Base-by-base conservation (phyloP, 345 rosid species). In the Physaria fendleri region DNA sequence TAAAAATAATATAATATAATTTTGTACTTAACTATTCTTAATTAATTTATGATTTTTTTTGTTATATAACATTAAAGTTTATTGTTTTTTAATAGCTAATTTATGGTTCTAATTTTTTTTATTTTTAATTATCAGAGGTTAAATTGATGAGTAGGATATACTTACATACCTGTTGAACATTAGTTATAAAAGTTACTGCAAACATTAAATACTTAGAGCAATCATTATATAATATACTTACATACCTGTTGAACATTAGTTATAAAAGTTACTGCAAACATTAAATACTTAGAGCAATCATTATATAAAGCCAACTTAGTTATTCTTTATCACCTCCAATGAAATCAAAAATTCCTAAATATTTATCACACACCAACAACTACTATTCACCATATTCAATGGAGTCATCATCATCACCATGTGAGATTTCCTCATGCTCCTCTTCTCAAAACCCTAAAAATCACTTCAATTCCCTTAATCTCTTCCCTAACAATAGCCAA, bases 401-500 rank as follows among this genome's bases (percentile, higher is more conserved):
- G 68, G 74, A 56, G 48, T 41, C 65, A 18, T n/a, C n/a, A n/a
- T n/a, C n/a, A n/a, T 7, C 65, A 59, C 60, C 23, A 49, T 30
- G 55, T 13, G 63, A 40, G 5, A 62, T 69, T 33, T 55, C 64
- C 6, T 70, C 69, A 56, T 55, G 74, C 53, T 70, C 67, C 48
- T 78, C 82, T 56, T 66, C 71, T 12, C 58, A 73, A 24, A 46
- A 41, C 25, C 71, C 69, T 38, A 47, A 21, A 56, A 46, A 64
- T 22, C 56, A 56, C 12, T 39, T 76, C 4, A 67, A 76, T 67
- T 76, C 81, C 3, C 81, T 81, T 11, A 58, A 79, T 65, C 81
- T 83, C 33, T 79, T 81, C 54, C 85, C 84, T 9, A 51, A 72
- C 24, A 32, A 56, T 37, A 45, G 32, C 22, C 64, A 25, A 13